phyloP scores from a whole-genome alignment of 176 grass and related monocot genomes.

The Aegilops bicornis region DNA sequence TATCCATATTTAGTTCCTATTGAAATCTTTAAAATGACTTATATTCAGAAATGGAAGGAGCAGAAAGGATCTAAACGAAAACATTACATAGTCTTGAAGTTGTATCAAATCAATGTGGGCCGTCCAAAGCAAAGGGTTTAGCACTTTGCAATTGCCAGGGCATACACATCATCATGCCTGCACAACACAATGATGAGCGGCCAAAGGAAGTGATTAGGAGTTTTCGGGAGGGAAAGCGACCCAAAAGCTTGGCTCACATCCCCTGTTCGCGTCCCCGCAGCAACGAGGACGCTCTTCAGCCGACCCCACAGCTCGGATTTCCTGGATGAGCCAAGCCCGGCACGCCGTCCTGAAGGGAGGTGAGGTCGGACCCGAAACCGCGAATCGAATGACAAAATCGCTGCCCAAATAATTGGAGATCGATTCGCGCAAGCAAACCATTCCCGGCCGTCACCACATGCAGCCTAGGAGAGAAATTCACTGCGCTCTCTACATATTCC shows the following conservation, averaged over 20 bases:
- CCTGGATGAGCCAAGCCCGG: not conserved
- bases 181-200: not conserved
- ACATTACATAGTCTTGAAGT: not conserved
- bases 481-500: not conserved
- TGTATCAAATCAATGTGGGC: not conserved
- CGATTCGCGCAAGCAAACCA: not conserved
- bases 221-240: not conserved
- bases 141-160: not conserved
- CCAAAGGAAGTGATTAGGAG: conserved; percentile 10
- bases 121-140: not conserved
- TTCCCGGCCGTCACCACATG: not conserved
- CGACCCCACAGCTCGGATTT: conserved; percentile 14
- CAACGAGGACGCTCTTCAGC: not conserved
- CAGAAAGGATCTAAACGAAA: too few species aligned
- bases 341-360: not conserved
- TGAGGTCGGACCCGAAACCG: not conserved
- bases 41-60: too few species aligned
- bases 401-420: not conserved
- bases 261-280: not conserved
- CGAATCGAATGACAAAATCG: not conserved
- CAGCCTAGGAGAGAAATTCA: not conserved
- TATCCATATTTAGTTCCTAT: too few species aligned
- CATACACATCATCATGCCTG: not conserved
- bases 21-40: too few species aligned
- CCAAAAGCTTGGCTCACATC: not conserved